phyloP scores from a whole-genome alignment of 2,329 filamentous ascomycete species.

The Penicillium sclerotiorum region DNA sequence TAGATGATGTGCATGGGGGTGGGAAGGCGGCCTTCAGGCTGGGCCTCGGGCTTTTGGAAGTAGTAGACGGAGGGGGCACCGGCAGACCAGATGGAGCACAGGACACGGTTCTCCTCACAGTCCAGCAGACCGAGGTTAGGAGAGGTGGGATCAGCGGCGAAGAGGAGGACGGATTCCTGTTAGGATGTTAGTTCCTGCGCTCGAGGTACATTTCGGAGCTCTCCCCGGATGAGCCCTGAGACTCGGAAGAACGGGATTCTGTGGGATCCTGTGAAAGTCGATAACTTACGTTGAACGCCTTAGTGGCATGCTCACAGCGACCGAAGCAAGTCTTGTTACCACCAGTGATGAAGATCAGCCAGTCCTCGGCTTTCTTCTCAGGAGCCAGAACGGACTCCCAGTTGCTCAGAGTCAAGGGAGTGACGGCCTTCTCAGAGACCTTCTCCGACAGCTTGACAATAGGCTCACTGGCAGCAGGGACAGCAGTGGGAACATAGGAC shows the following conservation, averaged over 20 bases:
- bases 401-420: slow-evolving; percentile 58
- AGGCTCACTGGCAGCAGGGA: slow-evolving; percentile 35
- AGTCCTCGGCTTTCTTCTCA: slow-evolving; percentile 51
- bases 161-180: slow-evolving; percentile 56
- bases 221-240: too few species aligned
- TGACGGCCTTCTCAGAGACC: slow-evolving; percentile 54
- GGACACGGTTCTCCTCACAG: slow-evolving; percentile 60
- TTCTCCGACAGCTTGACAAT: slow-evolving; percentile 50
- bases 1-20: slow-evolving; percentile 57
- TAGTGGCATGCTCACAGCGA: slow-evolving; percentile 57
- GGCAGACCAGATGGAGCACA: slow-evolving; percentile 64
- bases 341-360: slow-evolving; percentile 64
- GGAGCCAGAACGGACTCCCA: slow-evolving; percentile 57
- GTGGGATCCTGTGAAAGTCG: too few species aligned
- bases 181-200: slow-evolving; percentile 15
- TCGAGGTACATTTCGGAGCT: too few species aligned
- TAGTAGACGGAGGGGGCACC: slow-evolving; percentile 60
- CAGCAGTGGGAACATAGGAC: slow-evolving; percentile 56
- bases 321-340: slow-evolving; percentile 68
- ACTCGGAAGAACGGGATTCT: too few species aligned
- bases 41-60: slow-evolving; percentile 57
- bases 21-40: slow-evolving; percentile 51
- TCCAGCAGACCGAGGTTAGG: slow-evolving; percentile 62
- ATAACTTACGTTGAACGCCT: slow-evolving; percentile 55
- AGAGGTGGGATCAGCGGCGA: slow-evolving; percentile 56